Base-by-base conservation (phyloP, 1,139 yeast genomes). In the Debaryomyces fabryi region DNA sequence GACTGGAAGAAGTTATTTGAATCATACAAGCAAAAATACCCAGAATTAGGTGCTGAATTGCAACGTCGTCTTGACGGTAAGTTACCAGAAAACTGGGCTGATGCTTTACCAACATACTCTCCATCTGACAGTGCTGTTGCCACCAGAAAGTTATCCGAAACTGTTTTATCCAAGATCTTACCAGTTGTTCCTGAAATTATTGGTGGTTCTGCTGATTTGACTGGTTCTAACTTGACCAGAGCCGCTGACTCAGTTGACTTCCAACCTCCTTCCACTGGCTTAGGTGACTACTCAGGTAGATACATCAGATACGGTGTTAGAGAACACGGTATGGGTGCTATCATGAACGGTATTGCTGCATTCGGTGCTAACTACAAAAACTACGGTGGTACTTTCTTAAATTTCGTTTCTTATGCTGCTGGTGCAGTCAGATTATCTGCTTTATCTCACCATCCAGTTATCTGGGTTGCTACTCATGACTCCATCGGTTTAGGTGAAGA, bases 281-380 rank as follows among this genome's bases (percentile, higher is more conserved):
- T 90, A 58, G 99, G 99, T 74, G 83, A 83, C 68, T 92, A 86
- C 79, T 58, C 83, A 52, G 99, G 99, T 70, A 87, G 97, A 71
- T 93, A 93, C 79, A 82, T 93, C 72, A 88, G 98, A 79, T 93
- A 88, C 72, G 99, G 99, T 84, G 97, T 93, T 57, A 89, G 99
- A 77, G 99, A 93, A 79, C 99, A 95, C 76, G 99, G 91, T 74
- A 92, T 93, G 98, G 97, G 97, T 76, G 98, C 98, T 58, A 88
- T 93, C 70, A 83, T 93, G 86, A 93, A 95, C 74, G 99, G 99
- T 85, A 88, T 93, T 64, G 82, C 95, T 58, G 97, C 97, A 46
- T 95, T 79, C 67, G 99, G 99, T 76, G 89, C 88, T 58, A 90
- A 90, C 80, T 85, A 81, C 81, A 88, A 86, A 74, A 88, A 92